A percentile compares a stretch with the other conserved stretches of the same genome.
phyloP scores from a whole-genome alignment of 1,139 yeast genomes.

The Tardiomyces digboiensis region DNA sequence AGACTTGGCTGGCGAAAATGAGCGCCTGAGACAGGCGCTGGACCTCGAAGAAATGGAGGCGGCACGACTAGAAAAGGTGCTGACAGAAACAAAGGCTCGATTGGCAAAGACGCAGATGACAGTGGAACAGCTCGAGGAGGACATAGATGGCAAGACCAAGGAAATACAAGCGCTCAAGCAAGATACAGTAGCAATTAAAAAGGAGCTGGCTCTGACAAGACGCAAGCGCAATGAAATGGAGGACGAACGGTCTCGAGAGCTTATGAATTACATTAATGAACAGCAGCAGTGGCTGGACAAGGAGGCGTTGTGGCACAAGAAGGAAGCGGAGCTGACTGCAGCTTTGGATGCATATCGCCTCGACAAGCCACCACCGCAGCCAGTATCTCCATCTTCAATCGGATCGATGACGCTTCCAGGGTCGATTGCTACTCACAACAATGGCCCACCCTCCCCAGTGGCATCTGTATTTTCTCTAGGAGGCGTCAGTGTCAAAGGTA shows the following conservation, averaged over 20 bases:
- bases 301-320: conserved; percentile 18
- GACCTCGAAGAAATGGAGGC: conserved; percentile 21
- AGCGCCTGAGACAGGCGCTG: conserved; percentile 16
- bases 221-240: conserved; percentile 2
- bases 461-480: background rate
- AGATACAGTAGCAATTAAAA: conserved; percentile 16
- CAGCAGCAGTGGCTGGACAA: conserved; percentile 25
- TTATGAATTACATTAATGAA: conserved; percentile 24
- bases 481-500: background rate
- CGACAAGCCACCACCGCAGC: conserved; percentile 1
- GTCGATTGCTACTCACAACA: conserved; percentile 2
- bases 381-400: background rate
- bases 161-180: conserved; percentile 16
- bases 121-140: conserved; percentile 17
- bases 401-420: conserved; percentile 3
- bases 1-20: conserved; percentile 2
- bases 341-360: conserved; percentile 15
- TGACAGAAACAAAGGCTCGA: conserved; percentile 4
- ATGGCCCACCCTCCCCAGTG: conserved; percentile 2
- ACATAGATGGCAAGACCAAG: conserved; percentile 11
- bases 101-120: conserved; percentile 24
- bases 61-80: conserved; percentile 10
- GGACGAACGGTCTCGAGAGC: conserved; percentile 12
- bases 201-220: conserved; percentile 14
- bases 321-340: conserved; percentile 10